Base-by-base conservation (phyloP, 2,329 filamentous ascomycete species). In the Blastomyces parvus region DNA sequence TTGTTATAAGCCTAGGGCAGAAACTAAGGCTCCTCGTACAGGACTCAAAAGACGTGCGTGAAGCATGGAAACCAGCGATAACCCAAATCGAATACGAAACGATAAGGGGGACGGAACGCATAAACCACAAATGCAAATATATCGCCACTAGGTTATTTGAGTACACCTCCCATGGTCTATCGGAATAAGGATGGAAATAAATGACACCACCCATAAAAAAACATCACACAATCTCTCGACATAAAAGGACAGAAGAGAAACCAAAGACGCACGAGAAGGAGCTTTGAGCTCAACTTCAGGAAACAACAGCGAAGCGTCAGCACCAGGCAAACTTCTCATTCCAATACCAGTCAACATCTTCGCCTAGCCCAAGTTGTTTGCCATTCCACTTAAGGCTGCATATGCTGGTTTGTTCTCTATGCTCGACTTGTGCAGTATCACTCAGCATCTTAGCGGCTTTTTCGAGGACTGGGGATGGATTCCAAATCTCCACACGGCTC, bases 401-500 rank as follows among this genome's bases (percentile, higher is more conserved):
- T 66, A 81, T 77, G 65, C 79, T 79, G 64, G 74, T 75, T 66
- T 78, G 74, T 61, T 81, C 78, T 53, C 79, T 75, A 53, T 79
- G 75, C 44, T 79, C 70, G 38, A 81, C 66, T 60, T 77, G 64
- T 52, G 72, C 74, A 36, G 70, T 69, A 3, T 74, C 73, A 58
- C 78, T 72, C 56, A 79, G 59, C 60, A 75, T 62, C 56, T 73
- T 70, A 52, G 78, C 76, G 1, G 79, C 78, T 63, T 76, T 72
- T 59, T 78, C 66, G 33, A 86, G 72, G 66, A 81, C 69, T 7
- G 83, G 78, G 3, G 82, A 83, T 0, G 92, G 91, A 71, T 94
- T 96, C 93, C 93, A 97, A 60, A 93, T 79, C 72, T 91, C 83
- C 3, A 96, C 84, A 56, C 84, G 81, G 50, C 81, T 80, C 77